Percentiles rank a stretch among this genome's conserved stretches.
Conservation (phyloP, 1,139 yeast species). For the Taphrina sp. region DNA sequence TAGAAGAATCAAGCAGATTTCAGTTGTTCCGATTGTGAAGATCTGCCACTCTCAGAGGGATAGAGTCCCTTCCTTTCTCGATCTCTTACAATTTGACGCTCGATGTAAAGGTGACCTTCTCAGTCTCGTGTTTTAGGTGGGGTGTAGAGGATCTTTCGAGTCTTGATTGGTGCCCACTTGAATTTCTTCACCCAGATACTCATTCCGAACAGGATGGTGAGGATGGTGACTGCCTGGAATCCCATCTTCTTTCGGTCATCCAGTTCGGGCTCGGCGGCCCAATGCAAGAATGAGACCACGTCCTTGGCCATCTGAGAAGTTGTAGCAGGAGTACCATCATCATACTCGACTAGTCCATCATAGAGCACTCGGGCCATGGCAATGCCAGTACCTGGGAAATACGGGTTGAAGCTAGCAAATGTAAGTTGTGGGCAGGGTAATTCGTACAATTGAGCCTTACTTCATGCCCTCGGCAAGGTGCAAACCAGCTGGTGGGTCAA, state of each 20-base stretch:
- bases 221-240: conserved; percentile 80
- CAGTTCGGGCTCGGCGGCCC: conserved; percentile 99
- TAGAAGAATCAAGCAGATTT: too few species aligned
- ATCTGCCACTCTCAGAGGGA: too few species aligned
- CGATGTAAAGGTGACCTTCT: too few species aligned
- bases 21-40: too few species aligned
- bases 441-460: neutral
- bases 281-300: conserved; percentile 89
- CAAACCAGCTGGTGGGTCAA: conserved; percentile 98
- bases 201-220: conserved; percentile 75
- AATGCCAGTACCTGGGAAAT: conserved; percentile 99
- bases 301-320: conserved; percentile 99
- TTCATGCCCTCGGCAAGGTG: conserved; percentile 73
- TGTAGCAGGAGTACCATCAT: conserved; percentile 98
- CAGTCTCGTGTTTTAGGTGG: conserved; percentile 29
- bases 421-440: neutral
- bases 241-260: conserved; percentile 98
- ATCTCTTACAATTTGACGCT: too few species aligned
- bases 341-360: conserved; percentile 95
- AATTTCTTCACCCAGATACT: conserved; percentile 94
- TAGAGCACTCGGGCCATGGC: conserved; percentile 99
- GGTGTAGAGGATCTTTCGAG: conserved; percentile 84
- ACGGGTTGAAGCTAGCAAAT: conserved; percentile 98
- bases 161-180: conserved; percentile 96
- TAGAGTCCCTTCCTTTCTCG: too few species aligned